Conservation (phyloP, 129 eudicot genomes). For the Ambrosia trifida region DNA sequence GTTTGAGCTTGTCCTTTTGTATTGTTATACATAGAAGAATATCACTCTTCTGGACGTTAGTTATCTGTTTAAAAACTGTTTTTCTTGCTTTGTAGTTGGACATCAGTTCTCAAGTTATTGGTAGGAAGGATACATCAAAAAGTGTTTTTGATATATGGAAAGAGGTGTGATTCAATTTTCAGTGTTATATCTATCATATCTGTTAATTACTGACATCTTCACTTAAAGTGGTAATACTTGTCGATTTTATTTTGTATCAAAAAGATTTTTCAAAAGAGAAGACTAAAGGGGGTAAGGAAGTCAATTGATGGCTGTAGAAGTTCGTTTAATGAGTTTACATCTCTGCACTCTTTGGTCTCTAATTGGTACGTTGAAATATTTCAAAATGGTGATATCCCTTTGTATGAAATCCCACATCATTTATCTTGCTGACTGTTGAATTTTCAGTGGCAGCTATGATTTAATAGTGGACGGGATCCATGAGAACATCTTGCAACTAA, state of each 20-base stretch:
- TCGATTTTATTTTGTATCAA: conserved; percentile 17
- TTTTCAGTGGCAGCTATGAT: conserved; percentile 88
- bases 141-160: conserved; percentile 93
- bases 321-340: conserved; percentile 52
- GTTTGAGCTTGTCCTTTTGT: conserved; percentile 29
- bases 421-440: conserved; percentile 27
- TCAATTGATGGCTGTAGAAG: conserved; percentile 37
- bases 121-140: conserved; percentile 80
- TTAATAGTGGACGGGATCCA: conserved; percentile 80
- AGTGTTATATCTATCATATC: conserved; percentile 5
- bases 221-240: not conserved
- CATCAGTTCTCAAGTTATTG: conserved; percentile 89
- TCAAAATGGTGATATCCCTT: not conserved
- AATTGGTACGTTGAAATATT: conserved; percentile 57
- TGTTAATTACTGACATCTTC: not conserved
- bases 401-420: conserved; percentile 18
- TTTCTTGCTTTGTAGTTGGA: conserved; percentile 55
- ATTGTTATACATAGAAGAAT: conserved; percentile 19
- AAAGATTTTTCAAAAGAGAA: conserved; percentile 81
- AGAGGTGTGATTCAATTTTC: conserved; percentile 48
- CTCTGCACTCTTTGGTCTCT: conserved; percentile 72
- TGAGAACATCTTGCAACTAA: conserved; percentile 78
- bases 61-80: conserved; percentile 1
- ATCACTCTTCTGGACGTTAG: not conserved
- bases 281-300: conserved; percentile 54